Conservation (phyloP, 1,284 basidiomycete genomes). For the Cryptococcus sp. region DNA sequence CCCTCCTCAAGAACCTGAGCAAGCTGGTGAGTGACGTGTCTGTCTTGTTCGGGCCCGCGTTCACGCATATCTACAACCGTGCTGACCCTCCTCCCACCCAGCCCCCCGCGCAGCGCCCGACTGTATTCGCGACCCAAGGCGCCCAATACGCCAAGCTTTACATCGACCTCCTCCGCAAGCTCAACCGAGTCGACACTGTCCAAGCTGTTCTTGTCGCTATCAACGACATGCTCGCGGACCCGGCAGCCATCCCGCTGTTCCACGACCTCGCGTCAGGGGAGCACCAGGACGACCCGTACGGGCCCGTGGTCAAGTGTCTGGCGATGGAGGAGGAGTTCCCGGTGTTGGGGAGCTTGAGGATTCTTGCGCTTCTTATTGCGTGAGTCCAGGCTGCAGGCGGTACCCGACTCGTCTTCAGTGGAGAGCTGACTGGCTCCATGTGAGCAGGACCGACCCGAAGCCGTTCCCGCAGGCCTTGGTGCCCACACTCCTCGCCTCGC, state of each 20-base stretch:
- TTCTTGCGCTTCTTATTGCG: conserved; percentile 81
- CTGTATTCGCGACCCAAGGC: conserved; percentile 72
- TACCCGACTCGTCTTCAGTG: not conserved
- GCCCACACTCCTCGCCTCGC: conserved; percentile 63
- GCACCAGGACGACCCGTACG: conserved; percentile 78
- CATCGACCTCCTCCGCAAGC: conserved; percentile 85
- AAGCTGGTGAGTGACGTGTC: conserved; percentile 52
- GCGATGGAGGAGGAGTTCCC: conserved; percentile 90
- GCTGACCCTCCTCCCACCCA: conserved; percentile 38
- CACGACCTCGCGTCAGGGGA: conserved; percentile 36
- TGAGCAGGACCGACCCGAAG: conserved; percentile 43
- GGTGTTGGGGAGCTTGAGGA: conserved; percentile 82
- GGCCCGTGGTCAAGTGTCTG: conserved; percentile 76
- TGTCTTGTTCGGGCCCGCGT: too few species aligned
- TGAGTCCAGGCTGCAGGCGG: conserved; percentile 34
- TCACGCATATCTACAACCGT: too few species aligned
- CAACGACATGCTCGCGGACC: conserved; percentile 68
- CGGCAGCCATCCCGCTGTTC: conserved; percentile 61
- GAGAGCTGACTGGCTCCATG: not conserved
- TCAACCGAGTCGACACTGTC: conserved; percentile 88
- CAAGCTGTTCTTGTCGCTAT: conserved; percentile 89
- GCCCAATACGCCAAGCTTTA: conserved; percentile 82
- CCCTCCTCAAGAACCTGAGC: conserved; percentile 85
- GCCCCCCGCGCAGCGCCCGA: conserved; percentile 66
- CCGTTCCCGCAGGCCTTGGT: conserved; percentile 58